A percentile compares a stretch with the other conserved stretches of the same genome.
phyloP scores from a whole-genome alignment of 2,329 filamentous ascomycete species.

The Colletotrichum camelliae region DNA sequence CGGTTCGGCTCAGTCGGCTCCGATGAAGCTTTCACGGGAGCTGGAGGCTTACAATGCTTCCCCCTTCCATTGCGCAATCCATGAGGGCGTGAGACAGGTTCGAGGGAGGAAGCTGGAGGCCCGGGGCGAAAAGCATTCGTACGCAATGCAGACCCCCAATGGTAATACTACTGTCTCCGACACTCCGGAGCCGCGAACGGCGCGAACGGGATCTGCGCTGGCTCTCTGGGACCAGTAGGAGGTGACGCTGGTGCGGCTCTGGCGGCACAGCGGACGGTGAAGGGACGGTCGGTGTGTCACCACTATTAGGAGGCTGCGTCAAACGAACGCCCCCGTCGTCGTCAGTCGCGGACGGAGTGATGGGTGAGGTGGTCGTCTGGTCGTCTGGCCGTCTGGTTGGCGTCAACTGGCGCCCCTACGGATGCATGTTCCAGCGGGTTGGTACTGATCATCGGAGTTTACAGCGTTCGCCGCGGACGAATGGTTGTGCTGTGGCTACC shows the following conservation, averaged over 20 bases:
- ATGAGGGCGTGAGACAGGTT: background rate
- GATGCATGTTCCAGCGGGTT: background rate
- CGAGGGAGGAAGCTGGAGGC: background rate
- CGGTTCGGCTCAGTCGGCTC: background rate
- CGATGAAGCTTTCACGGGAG: background rate
- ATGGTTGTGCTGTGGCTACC: background rate
- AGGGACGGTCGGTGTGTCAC: background rate
- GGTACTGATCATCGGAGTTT: background rate
- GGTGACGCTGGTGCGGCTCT: constrained; percentile 1
- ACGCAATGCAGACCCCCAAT: background rate
- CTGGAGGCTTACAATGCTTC: background rate
- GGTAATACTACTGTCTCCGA: background rate
- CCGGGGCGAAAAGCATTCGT: background rate
- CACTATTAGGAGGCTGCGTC: background rate
- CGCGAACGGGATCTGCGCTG: constrained; percentile 1
- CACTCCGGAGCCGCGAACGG: background rate
- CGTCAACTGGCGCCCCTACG: background rate
- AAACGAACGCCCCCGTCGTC: background rate
- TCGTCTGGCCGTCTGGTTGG: background rate
- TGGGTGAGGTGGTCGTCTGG: background rate
- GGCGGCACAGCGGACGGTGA: background rate
- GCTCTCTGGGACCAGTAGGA: background rate
- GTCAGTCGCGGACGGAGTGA: background rate
- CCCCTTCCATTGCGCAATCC: constrained; percentile 8
- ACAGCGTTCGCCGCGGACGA: background rate